Base-by-base conservation (phyloP, 495 filamentous ascomycete species). In the Neurospora sp. region DNA sequence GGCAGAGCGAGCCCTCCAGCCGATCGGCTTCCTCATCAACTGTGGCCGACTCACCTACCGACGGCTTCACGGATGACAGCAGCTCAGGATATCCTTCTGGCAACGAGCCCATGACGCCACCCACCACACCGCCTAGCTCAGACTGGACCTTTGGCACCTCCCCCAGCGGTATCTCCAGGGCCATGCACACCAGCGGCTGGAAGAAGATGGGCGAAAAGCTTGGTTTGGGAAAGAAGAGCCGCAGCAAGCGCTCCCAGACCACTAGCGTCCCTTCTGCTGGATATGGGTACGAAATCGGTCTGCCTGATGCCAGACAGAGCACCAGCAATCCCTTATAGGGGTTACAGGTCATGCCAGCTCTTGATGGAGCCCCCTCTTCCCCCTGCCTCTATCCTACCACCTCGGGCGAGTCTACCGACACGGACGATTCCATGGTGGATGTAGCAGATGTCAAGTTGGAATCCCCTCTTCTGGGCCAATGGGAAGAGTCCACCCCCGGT, bases 201-300 rank as follows among this genome's bases (percentile, higher is more conserved):
- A 96, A 93, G 84, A 94, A 93, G 82, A 91, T 95, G 88, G 89
- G 91, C 11, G 89, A 89, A 70, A 93, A 91, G 80, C 80, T 96
- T 35, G 91, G 91, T 5, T 89, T 92, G 78, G 88, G 89, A 73
- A 89, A 88, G 79, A 90, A 87, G 72, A 78, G 76, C 71, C 84
- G 83, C 68, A 82, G 76, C 59, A 79, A 80, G 59, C 83, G 82
- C 14, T 72, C 75, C 16, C 78, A 84, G 77, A 80, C 82, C 37
- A 78, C 84, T 46, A 82, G 80, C 22, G 78, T 59, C 76, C 79
- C 76, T 37, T 78, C 78, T 22, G 77, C 77, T 59, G 77, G 75
- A n/a, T 69, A 73, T 35, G 78, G 77, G 14, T 69, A 71, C 48
- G 78, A 80, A 39, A 35, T 77, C 1, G 68, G 70, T 41, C 71